Conservation (phyloP, 257 asterid genomes). For the Cinchona pubescens region DNA sequence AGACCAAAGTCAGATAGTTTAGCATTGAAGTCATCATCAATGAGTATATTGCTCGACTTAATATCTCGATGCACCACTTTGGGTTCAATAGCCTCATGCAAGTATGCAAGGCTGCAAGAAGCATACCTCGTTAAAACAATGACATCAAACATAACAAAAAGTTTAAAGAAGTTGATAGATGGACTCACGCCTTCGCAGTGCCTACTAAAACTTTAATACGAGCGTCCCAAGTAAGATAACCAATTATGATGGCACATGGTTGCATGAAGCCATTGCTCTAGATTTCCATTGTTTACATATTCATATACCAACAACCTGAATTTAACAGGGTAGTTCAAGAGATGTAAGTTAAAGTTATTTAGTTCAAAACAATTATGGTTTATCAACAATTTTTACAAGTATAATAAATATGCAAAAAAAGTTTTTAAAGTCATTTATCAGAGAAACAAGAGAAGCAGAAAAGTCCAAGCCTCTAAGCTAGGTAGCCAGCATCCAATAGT, state of each 20-base stretch:
- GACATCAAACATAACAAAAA: not conserved
- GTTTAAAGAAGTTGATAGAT: not conserved
- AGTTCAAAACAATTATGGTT: not conserved
- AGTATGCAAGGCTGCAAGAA: constrained; percentile 65
- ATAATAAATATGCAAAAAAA: not conserved
- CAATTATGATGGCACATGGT: constrained; percentile 47
- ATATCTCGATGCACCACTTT: constrained; percentile 86
- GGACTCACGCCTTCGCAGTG: constrained; percentile 51
- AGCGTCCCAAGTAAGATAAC: constrained; percentile 58
- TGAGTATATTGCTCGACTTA: constrained; percentile 78
- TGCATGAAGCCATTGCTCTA: constrained; percentile 86
- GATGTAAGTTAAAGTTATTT: not conserved
- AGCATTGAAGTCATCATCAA: constrained; percentile 72
- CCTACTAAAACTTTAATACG: constrained; percentile 54
- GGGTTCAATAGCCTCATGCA: constrained; percentile 84
- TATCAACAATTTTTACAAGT: not conserved
- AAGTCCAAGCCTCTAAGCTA: not conserved
- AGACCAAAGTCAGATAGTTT: constrained; percentile 90
- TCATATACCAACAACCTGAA: constrained; percentile 74
- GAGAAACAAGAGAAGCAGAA: not conserved
- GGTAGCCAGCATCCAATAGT: not conserved
- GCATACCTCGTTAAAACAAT: constrained; percentile 9
- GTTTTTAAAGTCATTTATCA: too few species aligned
- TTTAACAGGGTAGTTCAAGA: constrained; percentile 3
- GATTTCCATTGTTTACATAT: constrained; percentile 77